Percentiles rank a stretch among this genome's conserved stretches.
Evolutionary conservation across 495 filamentous ascomycete genomes (phyloP).

Genomic region (Entonaema liquescens): DNA sequence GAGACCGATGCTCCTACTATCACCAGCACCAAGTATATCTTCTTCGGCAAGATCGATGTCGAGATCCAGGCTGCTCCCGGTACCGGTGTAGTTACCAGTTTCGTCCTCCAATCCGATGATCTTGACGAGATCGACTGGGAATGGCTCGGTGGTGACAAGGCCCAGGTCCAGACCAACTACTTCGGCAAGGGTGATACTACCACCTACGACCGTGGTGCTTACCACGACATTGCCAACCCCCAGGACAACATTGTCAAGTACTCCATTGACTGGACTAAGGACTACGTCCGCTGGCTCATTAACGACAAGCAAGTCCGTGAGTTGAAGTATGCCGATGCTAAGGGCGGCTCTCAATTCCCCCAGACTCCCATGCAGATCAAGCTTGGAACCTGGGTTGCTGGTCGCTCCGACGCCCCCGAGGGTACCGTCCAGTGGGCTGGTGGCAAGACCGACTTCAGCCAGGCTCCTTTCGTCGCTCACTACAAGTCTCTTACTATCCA

Average conservation of each 20-base stretch:
- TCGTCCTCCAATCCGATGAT: constrained; percentile 89
- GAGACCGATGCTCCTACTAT: constrained; percentile 82
- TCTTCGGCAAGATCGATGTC: constrained; percentile 79
- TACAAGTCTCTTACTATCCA: constrained; percentile 80
- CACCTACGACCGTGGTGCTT: constrained; percentile 77
- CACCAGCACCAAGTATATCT: constrained; percentile 73
- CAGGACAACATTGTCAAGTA: constrained; percentile 81
- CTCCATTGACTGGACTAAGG: constrained; percentile 83
- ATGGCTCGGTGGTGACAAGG: constrained; percentile 71
- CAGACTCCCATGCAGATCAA: constrained; percentile 91
- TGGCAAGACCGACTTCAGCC: constrained; percentile 76
- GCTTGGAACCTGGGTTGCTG: constrained; percentile 87
- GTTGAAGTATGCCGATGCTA: constrained; percentile 65
- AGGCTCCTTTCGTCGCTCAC: constrained; percentile 84
- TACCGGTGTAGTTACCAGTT: constrained; percentile 78
- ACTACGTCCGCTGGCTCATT: constrained; percentile 82
- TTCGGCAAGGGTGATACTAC: constrained; percentile 90
- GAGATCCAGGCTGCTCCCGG: constrained; percentile 73
- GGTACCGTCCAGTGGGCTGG: constrained; percentile 92
- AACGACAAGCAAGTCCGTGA: constrained; percentile 76
- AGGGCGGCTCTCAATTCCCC: constrained; percentile 75
- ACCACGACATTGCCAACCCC: constrained; percentile 67
- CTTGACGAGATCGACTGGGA: constrained; percentile 98
- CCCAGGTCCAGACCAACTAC: constrained; percentile 86
- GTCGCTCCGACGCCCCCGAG: constrained; percentile 69